Percentiles rank a stretch among this genome's conserved stretches.
Evolutionary conservation across 169 alveolate species (phyloP).

Genomic region (Plasmodium adleri): DNA sequence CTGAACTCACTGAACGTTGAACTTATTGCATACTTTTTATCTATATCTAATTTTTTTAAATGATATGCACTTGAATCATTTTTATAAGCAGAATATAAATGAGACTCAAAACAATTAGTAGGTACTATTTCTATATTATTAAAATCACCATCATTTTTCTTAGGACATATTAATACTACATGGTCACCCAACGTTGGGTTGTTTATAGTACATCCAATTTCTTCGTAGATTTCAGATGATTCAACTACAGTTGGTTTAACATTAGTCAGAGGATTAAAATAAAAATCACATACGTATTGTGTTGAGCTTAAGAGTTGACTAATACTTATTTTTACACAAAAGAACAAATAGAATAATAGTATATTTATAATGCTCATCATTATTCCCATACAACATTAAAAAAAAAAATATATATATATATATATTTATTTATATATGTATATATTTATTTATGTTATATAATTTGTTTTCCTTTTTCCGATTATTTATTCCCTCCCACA

Average conservation of each 20-base stretch:
- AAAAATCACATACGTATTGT: slow-evolving; percentile 18
- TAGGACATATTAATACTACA: slow-evolving; percentile 38
- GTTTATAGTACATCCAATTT: slow-evolving; percentile 22
- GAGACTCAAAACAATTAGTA: slow-evolving; percentile 21
- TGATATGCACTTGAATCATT: slow-evolving; percentile 12
- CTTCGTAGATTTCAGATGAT: not conserved
- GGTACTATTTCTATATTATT: slow-evolving; percentile 21
- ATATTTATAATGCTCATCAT: too few species aligned
- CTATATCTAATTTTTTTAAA: slow-evolving; percentile 14
- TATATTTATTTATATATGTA: too few species aligned
- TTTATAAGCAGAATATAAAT: slow-evolving; percentile 43
- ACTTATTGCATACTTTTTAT: not conserved
- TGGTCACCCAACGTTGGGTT: slow-evolving; percentile 7
- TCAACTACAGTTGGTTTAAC: slow-evolving; percentile 17
- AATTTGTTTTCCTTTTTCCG: too few species aligned
- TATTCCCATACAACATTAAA: too few species aligned
- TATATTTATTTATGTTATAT: too few species aligned
- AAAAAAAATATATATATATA: too few species aligned
- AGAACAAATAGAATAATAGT: too few species aligned
- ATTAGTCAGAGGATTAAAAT: slow-evolving; percentile 30
- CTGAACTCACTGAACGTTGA: slow-evolving; percentile 2
- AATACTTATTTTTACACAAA: too few species aligned
- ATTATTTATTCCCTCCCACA: too few species aligned
- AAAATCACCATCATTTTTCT: slow-evolving; percentile 13
- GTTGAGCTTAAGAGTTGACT: too few species aligned